Base-by-base conservation (phyloP, 371 early-diverging fungal genomes). In the Zopfochytrium polystomum region DNA sequence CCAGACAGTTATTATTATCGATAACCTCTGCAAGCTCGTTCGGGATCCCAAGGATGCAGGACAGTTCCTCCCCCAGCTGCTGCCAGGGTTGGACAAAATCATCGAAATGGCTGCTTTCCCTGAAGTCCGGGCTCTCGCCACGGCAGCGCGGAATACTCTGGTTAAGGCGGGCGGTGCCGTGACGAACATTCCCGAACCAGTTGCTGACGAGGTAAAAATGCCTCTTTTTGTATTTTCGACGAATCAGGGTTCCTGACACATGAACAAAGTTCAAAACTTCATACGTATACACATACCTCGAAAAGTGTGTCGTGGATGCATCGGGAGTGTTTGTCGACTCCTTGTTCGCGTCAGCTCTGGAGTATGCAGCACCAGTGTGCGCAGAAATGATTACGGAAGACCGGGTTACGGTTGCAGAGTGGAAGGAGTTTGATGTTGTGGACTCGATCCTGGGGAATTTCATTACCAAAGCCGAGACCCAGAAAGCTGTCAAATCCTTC, bases 11-110 rank as follows among this genome's bases (percentile, higher is more conserved):
- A 51, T 76, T 50, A 76, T 76, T 52, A 65, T 65, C 49, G 87
- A 88, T 71, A 91, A 91, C 74, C 84, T 91, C 84, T 89, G 84
- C 70, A 90, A 90, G 78, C 83, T 91, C 35, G 90, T 89, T 60
- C 79, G 85, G 64, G 82, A 87, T 72, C 90, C 91, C 30, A 80
- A 79, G 53, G 86, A 87, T 25, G 90, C 89, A 55, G 85, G 82
- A 18, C 90, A 85, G 67, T 91, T 91, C 81, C 73, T 91, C 74
- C 90, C 90, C 52, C 77, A 83, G 60, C 77, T 91, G 60, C 70
- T 91, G 49, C 91, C 91, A 23, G 88, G 86, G 56, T 75, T 91
- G 35, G 85, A 88, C 53, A 78, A 82, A 57, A 80, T 88, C 55
- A 81, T 85, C 45, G 91, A 91, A 43, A 80, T 84, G n/a, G 87